Percentiles rank a stretch among this genome's conserved stretches.
phyloP scores from a whole-genome alignment of 208 protist species.

The Acanthamoeba castellanii region DNA sequence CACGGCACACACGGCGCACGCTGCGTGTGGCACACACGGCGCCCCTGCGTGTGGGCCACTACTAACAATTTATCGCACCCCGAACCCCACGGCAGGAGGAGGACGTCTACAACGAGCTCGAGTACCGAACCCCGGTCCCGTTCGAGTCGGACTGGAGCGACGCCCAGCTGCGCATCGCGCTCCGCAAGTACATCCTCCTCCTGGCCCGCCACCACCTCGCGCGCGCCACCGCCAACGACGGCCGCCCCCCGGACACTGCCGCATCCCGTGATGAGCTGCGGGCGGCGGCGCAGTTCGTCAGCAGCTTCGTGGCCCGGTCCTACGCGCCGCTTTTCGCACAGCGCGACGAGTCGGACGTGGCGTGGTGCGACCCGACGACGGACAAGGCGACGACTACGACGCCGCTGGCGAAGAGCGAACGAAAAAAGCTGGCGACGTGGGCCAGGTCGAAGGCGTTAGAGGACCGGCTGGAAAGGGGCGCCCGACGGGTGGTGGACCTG shows the following conservation, averaged over 20 bases:
- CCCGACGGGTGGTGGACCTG: background rate
- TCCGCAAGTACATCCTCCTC: background rate
- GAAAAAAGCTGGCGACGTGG: background rate
- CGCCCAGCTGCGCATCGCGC: background rate
- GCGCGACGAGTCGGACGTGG: background rate
- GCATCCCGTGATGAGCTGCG: background rate
- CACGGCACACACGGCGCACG: too few species aligned
- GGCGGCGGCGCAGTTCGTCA: background rate
- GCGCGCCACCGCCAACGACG: background rate
- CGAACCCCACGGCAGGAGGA: background rate
- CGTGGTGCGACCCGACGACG: background rate
- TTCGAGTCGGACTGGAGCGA: conserved; percentile 14
- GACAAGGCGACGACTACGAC: background rate
- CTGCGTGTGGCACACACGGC: too few species aligned
- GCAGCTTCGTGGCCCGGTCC: background rate
- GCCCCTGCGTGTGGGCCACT: too few species aligned
- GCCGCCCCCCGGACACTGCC: background rate
- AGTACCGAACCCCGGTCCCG: conserved; percentile 2
- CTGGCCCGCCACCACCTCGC: background rate
- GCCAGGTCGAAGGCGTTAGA: background rate
- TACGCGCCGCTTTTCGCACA: background rate
- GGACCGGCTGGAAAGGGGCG: background rate
- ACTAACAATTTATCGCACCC: background rate
- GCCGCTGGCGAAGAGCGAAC: background rate
- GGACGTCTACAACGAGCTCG: conserved; percentile 21